Conservation (phyloP, 164 flowering plant genomes). For the Santalum album region DNA sequence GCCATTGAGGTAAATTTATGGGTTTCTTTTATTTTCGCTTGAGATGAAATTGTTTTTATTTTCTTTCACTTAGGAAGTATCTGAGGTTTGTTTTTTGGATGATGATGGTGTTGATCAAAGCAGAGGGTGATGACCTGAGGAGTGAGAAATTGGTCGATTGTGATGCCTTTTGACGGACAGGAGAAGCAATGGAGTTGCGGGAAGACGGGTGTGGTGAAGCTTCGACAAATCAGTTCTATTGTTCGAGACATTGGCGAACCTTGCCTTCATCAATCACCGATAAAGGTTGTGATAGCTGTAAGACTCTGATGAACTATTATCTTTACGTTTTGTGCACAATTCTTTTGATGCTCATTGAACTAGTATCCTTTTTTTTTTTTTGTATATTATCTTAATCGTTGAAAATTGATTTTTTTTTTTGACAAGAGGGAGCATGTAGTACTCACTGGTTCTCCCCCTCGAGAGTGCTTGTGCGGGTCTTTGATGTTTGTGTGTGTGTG, state of each 20-base stretch:
- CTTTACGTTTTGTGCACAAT: neutral
- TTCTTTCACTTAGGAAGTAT: neutral
- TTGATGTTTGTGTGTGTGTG: no score
- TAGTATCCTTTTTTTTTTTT: neutral
- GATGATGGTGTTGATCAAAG: neutral
- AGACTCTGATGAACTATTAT: conserved; percentile 11
- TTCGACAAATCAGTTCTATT: conserved; percentile 50
- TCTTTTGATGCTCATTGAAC: neutral
- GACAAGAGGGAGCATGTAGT: no score
- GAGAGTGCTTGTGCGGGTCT: no score
- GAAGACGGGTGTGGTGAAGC: conserved; percentile 34
- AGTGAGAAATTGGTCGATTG: neutral
- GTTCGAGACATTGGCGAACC: conserved; percentile 78
- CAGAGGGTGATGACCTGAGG: conserved; percentile 1
- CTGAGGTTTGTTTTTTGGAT: neutral
- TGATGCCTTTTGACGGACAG: conserved; percentile 45
- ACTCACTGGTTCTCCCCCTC: no score
- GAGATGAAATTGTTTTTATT: neutral
- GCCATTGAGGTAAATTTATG: neutral
- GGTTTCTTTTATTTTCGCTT: neutral
- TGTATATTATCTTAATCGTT: neutral
- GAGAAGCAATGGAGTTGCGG: conserved; percentile 72
- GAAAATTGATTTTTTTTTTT: no score
- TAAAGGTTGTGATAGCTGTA: conserved; percentile 47
- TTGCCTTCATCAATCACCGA: conserved; percentile 60